Evolutionary conservation across 371 early-diverging fungal genomes (phyloP).

Genomic region (Vairimorpha necatrix): DNA sequence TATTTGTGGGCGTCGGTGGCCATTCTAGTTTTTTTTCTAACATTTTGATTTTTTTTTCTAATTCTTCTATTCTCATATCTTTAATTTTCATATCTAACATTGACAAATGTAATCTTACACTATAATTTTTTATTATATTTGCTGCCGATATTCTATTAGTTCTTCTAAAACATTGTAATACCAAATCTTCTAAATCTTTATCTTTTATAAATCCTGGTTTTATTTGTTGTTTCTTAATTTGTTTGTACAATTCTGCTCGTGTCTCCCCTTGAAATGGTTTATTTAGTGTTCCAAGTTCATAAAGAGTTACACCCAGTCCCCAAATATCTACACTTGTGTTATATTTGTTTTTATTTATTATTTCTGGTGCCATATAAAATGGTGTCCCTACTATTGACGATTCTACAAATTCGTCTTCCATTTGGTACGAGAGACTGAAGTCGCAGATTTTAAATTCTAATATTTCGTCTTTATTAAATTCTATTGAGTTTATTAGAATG

Average conservation of each 20-base stretch:
- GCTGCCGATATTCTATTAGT: slow-evolving; percentile 26
- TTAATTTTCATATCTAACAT: slow-evolving; percentile 29
- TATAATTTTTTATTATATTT: slow-evolving; percentile 13
- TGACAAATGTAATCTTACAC: slow-evolving; percentile 25
- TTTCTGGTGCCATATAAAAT: slow-evolving; percentile 63
- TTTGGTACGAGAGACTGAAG: slow-evolving; percentile 52
- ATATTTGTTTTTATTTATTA: slow-evolving; percentile 36
- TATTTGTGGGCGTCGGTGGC: background rate
- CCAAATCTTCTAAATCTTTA: slow-evolving; percentile 24
- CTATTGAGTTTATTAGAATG: slow-evolving; percentile 74
- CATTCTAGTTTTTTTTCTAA: slow-evolving; percentile 12
- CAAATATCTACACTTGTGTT: slow-evolving; percentile 87
- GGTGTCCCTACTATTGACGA: slow-evolving; percentile 56
- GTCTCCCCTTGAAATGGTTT: slow-evolving; percentile 54
- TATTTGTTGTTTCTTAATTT: slow-evolving; percentile 34
- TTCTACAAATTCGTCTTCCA: background rate
- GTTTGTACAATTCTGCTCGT: slow-evolving; percentile 32
- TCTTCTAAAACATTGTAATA: slow-evolving; percentile 43
- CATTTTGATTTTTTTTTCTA: slow-evolving; percentile 48
- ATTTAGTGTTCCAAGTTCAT: slow-evolving; percentile 67
- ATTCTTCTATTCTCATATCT: slow-evolving; percentile 29
- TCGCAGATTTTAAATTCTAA: slow-evolving; percentile 63
- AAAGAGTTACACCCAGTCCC: slow-evolving; percentile 93
- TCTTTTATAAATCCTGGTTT: background rate
- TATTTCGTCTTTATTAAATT: slow-evolving; percentile 44